Evolutionary conservation across 371 early-diverging fungal species (phyloP).

Genomic region (Rhizopus delemar): DNA sequence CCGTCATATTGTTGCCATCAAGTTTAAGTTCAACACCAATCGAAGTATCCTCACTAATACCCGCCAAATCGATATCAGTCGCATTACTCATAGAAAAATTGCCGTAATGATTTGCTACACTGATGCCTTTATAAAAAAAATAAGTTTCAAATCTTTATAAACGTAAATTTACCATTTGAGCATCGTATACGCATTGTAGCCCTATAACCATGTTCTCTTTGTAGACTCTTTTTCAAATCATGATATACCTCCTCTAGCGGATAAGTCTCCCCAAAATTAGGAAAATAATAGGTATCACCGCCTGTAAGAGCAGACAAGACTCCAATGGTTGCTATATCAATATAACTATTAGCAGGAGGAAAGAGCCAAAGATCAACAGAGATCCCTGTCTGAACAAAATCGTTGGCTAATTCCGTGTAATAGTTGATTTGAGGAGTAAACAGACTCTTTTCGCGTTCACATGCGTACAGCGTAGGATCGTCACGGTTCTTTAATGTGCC

Average conservation of each 20-base stretch:
- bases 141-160: neutral
- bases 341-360: conserved; percentile 69
- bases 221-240: conserved; percentile 58
- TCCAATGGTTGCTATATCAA: conserved; percentile 88
- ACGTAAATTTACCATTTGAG: conserved; percentile 68
- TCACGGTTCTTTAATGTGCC: conserved; percentile 85
- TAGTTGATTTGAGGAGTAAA: conserved; percentile 84
- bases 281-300: conserved; percentile 83
- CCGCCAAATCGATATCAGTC: conserved; percentile 91
- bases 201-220: conserved; percentile 78
- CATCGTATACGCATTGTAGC: conserved; percentile 88
- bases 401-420: conserved; percentile 80
- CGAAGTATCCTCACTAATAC: conserved; percentile 78
- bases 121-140: conserved; percentile 58
- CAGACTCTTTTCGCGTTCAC: conserved; percentile 88
- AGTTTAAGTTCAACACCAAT: conserved; percentile 83
- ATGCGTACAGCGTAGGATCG: conserved; percentile 81
- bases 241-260: conserved; percentile 61
- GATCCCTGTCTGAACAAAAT: conserved; percentile 78
- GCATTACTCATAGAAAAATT: conserved; percentile 91
- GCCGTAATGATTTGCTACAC: conserved; percentile 85
- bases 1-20: conserved; percentile 81
- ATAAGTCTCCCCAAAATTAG: conserved; percentile 73
- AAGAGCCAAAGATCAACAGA: conserved; percentile 88
- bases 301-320: conserved; percentile 80